Base-by-base conservation (phyloP, 2,329 filamentous ascomycete species). In the Fusarium compactum region DNA sequence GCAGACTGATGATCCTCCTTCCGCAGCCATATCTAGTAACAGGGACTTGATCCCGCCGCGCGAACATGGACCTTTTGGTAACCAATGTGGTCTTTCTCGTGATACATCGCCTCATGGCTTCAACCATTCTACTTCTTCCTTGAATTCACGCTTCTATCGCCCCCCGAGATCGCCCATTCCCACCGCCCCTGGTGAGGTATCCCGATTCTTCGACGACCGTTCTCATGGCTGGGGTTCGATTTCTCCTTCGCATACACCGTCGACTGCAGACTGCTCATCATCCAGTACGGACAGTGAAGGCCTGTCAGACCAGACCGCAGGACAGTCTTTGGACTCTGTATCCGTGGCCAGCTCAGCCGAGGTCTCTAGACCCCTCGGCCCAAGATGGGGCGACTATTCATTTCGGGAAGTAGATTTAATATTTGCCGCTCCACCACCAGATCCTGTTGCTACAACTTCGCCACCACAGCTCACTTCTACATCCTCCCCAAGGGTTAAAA, bases 231-330 rank as follows among this genome's bases (percentile, higher is more conserved):
- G 18, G 11, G 34, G 18, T 2, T n/a, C 7, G 6, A 2, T n/a
- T 10, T 38, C 34, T n/a, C 3, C 34, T 6, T 38, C 34, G 2
- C 0, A 2, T 7, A 8, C 18, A n/a, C 34, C 18, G 18, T 38
- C 34, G 6, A 1, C 6, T n/a, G 6, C 18, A 38, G 18, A 38
- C 34, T n/a, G 34, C 18, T 0, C 6, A 1, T n/a, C 10, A 4
- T 6, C 0, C 6, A n/a, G 34, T n/a, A 38, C 6, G 6, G 18
- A n/a, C 6, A 38, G 18, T 12, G 10, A 12, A 12, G 10, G 6
- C 0, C 6, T n/a, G 34, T 11, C 6, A 6, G 12, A 15, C 8
- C 40, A 43, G 40, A 10, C 12, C 5, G 5, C 5, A 6, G 12
- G n/a, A 9, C 40, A 22, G 1, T 22, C n/a, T 6, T 15, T 14